These are phyloP conservation scores for Arthrobotrys sinensis DNA, from an alignment of 2,329 filamentous ascomycete species.

Conservation along the genomic window DNA sequence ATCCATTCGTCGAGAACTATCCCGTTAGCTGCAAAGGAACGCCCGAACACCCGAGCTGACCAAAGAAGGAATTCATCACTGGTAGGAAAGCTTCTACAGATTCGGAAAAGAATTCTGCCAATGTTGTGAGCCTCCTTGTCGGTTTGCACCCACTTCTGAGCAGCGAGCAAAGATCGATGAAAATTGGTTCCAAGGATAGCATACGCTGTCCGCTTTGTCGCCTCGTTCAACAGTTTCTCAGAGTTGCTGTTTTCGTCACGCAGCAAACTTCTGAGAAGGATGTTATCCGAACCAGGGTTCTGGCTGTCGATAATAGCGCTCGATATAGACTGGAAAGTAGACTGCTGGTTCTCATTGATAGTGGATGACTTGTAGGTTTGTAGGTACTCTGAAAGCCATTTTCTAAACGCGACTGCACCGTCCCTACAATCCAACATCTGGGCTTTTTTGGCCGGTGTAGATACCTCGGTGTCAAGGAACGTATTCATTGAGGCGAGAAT, in stretches of 20 bases:
- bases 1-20: conserved; percentile 74
- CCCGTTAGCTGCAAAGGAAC: conserved; percentile 84
- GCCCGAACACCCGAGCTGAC: conserved; percentile 87
- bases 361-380: conserved; percentile 73
- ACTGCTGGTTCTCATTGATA: conserved; percentile 69
- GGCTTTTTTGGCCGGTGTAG: conserved; percentile 86
- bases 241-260: conserved; percentile 79
- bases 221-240: conserved; percentile 77
- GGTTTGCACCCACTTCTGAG: conserved; percentile 63
- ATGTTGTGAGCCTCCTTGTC: conserved; percentile 77
- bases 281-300: conserved; percentile 46
- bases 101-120: conserved; percentile 81
- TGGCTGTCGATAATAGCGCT: conserved; percentile 50
- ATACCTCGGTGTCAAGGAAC: conserved; percentile 81
- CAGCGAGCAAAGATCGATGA: conserved; percentile 69
- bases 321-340: conserved; percentile 76
- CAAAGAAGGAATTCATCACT: conserved; percentile 83
- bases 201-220: conserved; percentile 80
- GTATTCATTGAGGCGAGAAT: conserved; percentile 83
- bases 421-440: conserved; percentile 83
- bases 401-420: conserved; percentile 81
- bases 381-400: conserved; percentile 83
- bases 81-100: conserved; percentile 76
- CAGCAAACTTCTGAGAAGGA: conserved; percentile 79
- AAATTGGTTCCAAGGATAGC: conserved; percentile 83